Evolutionary conservation across 2,329 filamentous ascomycete genomes (phyloP), one percentile per base, ranked within the genome.

Genomic region (Penicillium sp.): DNA sequence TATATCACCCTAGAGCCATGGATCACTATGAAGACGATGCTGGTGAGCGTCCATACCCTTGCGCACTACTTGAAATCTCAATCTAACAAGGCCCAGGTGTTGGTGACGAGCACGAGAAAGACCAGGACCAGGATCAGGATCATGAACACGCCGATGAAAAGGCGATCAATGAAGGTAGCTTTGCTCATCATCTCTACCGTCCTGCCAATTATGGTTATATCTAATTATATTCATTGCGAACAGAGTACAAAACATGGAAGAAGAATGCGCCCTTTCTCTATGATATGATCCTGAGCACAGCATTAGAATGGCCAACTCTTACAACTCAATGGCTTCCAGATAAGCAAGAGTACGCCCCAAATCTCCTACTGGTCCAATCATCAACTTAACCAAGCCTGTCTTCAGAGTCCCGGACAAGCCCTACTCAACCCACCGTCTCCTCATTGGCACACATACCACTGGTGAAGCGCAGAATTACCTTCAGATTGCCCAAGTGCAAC

Each of bases 181-280:
- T 24, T 14, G 4, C 11, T 39, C 18, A 22, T 18, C 7, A 10
- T 31, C n/a, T n/a, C 16, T 40, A 7, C 40, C 14, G 13, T 16
- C 34, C 29, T 16, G 20, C 7, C 32, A 45, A 34, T 24, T 7
- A n/a, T n/a, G 16, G 22, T 56, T 9, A 55, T 42, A n/a, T 51
- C 58, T 57, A 38, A 58, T 40, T 16, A 22, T 24, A 10, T 42
- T 26, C 18, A 40, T 48, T 34, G 46, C 44, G 22, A 35, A 39
- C 67, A 92, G 94, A 99, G 75, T 99, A 99, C 84, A 99, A 99
- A 76, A 97, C 93, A 64, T 99, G 94, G 94, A 99, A 99, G 83
- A 99, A 99, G 82, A 99, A 99, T 77, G 91, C 90, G 63, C 92
- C 94, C 4, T 97, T 97, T 72, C 88, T 99, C 67, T 99, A 99